Evolutionary conservation across 305 asterid species (phyloP).

Genomic region (Rubia tinctorum): DNA sequence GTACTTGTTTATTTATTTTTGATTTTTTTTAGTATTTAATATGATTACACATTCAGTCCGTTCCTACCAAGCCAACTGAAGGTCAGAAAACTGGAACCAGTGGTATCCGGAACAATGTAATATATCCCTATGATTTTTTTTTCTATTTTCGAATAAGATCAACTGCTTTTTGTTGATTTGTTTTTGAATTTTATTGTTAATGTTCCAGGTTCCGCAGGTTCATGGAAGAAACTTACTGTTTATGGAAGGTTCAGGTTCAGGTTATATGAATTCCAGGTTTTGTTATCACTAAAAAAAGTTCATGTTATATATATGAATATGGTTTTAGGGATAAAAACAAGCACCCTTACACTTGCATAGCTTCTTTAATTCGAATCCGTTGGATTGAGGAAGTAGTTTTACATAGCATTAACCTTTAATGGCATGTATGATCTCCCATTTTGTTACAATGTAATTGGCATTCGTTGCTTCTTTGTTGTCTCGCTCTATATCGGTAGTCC

Average conservation of each 20-base stretch:
- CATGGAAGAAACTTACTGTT: conserved; percentile 72
- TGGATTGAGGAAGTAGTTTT: neutral
- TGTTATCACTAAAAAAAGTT: neutral
- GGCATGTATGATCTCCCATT: neutral
- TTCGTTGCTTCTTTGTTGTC: neutral
- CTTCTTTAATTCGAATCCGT: neutral
- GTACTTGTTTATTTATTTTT: neutral
- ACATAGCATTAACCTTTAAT: neutral
- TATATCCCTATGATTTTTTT: neutral
- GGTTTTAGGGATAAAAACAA: neutral
- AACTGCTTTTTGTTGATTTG: neutral
- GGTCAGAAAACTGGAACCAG: conserved; percentile 96
- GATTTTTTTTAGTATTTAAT: neutral
- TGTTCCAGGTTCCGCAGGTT: conserved; percentile 60
- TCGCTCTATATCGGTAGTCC: neutral
- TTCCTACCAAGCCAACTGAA: conserved; percentile 76
- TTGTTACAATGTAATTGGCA: neutral
- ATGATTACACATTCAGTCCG: conserved; percentile 44
- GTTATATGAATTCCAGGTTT: conserved; percentile 1
- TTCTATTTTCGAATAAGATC: too few species aligned
- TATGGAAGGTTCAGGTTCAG: conserved; percentile 1
- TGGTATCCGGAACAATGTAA: conserved; percentile 87
- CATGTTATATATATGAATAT: neutral
- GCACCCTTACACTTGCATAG: neutral
- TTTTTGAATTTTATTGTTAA: conserved; percentile 7